Percentiles rank a stretch among this genome's conserved stretches.
Conservation (phyloP, 192 early-diverging fungal species). For the Backusella morwellensis region DNA sequence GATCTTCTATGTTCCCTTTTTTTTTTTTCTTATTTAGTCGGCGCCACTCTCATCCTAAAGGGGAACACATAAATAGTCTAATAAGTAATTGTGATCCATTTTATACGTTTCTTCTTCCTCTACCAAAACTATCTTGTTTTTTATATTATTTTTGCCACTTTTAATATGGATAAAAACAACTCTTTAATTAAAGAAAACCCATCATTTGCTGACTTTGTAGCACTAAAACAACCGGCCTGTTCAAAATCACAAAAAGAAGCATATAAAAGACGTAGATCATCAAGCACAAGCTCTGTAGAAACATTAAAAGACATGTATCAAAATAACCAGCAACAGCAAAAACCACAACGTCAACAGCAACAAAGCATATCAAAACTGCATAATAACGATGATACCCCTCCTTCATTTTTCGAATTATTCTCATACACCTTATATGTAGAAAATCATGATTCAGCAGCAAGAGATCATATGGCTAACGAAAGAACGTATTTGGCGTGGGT, state of each 20-base stretch:
- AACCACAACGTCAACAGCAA: background rate
- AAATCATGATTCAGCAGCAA: constrained; percentile 73
- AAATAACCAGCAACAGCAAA: background rate
- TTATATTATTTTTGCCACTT: background rate
- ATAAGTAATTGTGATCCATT: background rate
- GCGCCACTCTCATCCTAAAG: background rate
- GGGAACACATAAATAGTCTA: background rate
- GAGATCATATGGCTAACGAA: constrained; percentile 83
- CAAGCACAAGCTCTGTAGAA: background rate
- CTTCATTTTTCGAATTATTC: background rate
- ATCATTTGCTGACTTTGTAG: background rate
- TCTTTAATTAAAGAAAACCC: background rate
- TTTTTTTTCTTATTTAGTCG: background rate
- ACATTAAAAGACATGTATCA: background rate
- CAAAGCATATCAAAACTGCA: background rate
- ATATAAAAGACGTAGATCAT: background rate
- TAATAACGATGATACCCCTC: background rate
- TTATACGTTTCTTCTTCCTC: background rate
- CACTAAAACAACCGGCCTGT: background rate
- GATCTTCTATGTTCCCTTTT: background rate
- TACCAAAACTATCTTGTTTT: background rate
- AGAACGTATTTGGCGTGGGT: constrained; percentile 80
- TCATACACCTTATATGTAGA: constrained; percentile 48
- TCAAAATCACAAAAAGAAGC: background rate
- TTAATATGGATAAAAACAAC: background rate